These are phyloP conservation scores for Ulmus americana DNA, from an alignment of 331 rosid species.

Conservation along the genomic window DNA sequence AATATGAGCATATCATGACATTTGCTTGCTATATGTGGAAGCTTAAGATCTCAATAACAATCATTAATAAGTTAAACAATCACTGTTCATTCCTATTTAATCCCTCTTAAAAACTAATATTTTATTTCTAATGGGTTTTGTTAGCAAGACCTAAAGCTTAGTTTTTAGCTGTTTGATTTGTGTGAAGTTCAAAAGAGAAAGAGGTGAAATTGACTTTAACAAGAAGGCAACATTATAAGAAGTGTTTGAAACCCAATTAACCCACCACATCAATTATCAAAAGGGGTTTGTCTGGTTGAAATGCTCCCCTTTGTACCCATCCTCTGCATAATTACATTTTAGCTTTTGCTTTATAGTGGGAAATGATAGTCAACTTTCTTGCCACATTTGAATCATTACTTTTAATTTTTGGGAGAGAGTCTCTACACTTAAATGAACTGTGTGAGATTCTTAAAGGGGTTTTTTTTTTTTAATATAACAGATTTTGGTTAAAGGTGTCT, in stretches of 20 bases:
- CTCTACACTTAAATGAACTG: constrained; percentile 42
- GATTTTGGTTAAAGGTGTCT: constrained; percentile 49
- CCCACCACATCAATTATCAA: constrained; percentile 51
- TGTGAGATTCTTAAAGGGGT: constrained; percentile 43
- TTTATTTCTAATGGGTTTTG: constrained; percentile 18
- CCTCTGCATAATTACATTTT: constrained; percentile 52
- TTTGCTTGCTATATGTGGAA: constrained; percentile 48
- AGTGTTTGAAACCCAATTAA: constrained; percentile 34
- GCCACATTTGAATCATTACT: constrained; percentile 54
- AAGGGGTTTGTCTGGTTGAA: constrained; percentile 63
- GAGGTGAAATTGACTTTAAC: constrained; percentile 27
- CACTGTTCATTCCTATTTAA: constrained; percentile 16
- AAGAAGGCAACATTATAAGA: constrained; percentile 33
- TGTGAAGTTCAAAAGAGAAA: constrained; percentile 9
- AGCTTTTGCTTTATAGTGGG: constrained; percentile 86
- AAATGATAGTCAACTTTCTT: constrained; percentile 73
- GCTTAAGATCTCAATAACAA: constrained; percentile 53
- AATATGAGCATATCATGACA: constrained; percentile 51
- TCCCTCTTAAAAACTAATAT: constrained; percentile 13
- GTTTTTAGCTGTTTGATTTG: neutral
- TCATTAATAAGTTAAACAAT: constrained; percentile 27
- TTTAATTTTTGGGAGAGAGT: constrained; percentile 45
- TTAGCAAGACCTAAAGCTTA: constrained; percentile 8
- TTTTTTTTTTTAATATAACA: constrained; percentile 30
- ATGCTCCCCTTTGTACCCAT: constrained; percentile 59